These are phyloP conservation scores for Candida anglica DNA, from an alignment of 805 yeast species.

Conservation along the genomic window DNA sequence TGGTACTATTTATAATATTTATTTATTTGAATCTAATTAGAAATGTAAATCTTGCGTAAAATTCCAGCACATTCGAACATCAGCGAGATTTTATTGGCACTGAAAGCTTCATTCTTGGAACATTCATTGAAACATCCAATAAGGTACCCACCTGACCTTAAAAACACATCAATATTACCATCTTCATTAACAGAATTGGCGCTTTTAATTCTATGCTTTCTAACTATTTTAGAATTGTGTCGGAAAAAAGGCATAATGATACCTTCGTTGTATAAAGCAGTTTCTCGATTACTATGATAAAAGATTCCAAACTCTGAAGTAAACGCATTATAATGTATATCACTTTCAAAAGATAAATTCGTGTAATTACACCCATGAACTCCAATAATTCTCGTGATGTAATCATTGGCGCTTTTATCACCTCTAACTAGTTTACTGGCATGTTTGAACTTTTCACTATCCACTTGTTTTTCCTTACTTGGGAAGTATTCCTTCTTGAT, in stretches of 20 bases:
- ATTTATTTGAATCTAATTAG: constrained; percentile 5
- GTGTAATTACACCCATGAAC: constrained; percentile 23
- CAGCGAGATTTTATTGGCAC: constrained; percentile 32
- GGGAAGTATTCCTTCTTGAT: constrained; percentile 44
- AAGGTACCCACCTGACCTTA: constrained; percentile 51
- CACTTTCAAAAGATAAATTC: constrained; percentile 26
- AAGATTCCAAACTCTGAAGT: constrained; percentile 50
- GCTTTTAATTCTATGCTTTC: constrained; percentile 20
- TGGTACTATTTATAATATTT: too few species aligned
- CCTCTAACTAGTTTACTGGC: constrained; percentile 30
- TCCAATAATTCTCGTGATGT: constrained; percentile 46
- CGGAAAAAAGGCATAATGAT: constrained; percentile 51
- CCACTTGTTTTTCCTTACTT: constrained; percentile 34
- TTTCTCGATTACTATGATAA: constrained; percentile 27
- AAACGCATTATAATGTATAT: constrained; percentile 42
- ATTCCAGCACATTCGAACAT: constrained; percentile 44
- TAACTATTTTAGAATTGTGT: constrained; percentile 39
- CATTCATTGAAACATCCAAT: constrained; percentile 42
- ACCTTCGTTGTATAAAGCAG: constrained; percentile 42
- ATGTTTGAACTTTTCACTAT: constrained; percentile 40
- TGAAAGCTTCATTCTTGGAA: constrained; percentile 7
- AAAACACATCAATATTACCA: constrained; percentile 37
- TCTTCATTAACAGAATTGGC: constrained; percentile 4
- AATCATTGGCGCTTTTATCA: constrained; percentile 24
- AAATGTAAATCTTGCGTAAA: constrained; percentile 45